Conservation (phyloP, 768 basidiomycete species). For the Glaciozyma antarctica region DNA sequence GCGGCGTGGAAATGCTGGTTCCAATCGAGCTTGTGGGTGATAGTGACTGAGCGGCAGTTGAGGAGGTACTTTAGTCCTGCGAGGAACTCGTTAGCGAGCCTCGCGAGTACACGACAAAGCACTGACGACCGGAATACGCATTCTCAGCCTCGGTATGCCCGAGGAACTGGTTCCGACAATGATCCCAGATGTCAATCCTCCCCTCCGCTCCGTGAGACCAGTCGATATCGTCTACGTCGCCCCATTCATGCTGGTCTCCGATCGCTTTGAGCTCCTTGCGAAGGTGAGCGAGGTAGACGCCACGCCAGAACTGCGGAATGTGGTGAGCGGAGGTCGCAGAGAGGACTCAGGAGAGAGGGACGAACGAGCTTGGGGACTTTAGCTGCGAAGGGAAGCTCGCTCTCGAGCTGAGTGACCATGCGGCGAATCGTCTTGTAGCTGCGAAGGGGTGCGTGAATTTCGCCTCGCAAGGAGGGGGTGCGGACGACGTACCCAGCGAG, state of each 20-base stretch:
- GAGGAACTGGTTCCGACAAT: neutral
- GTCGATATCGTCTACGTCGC: neutral
- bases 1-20: constrained; percentile 1
- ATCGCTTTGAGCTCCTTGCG: neutral
- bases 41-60: neutral
- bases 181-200: neutral
- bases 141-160: neutral
- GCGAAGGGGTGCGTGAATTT: neutral
- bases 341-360: neutral
- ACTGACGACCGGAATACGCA: neutral
- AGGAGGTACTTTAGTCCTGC: neutral
- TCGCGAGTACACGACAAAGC: no score
- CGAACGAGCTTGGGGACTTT: neutral
- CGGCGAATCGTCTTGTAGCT: neutral
- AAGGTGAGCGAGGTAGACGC: neutral
- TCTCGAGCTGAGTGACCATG: neutral
- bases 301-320: neutral
- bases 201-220: neutral
- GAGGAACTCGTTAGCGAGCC: no score
- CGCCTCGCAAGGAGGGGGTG: no score
- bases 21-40: neutral
- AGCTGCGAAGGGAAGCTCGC: neutral
- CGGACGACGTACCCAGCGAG: neutral
- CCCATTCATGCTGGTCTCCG: neutral
- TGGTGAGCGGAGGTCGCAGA: neutral